These are phyloP conservation scores for Amanita pallidorosea DNA, from an alignment of 768 basidiomycete genomes.

Conservation along the genomic window DNA sequence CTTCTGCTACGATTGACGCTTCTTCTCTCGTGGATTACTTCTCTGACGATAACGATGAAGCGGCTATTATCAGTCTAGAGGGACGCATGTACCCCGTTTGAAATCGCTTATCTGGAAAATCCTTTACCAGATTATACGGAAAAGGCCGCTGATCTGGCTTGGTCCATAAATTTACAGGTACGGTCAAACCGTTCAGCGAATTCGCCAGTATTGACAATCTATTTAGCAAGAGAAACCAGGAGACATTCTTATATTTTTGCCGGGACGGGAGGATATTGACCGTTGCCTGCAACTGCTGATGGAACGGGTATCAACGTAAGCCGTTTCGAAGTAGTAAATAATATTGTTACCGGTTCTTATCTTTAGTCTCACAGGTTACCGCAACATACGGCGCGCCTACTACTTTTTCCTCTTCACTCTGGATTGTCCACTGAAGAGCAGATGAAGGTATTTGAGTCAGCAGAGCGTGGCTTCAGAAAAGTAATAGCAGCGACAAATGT, in stretches of 20 bases:
- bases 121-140: slow-evolving; percentile 73
- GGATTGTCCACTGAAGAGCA: slow-evolving; percentile 87
- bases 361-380: slow-evolving; percentile 28
- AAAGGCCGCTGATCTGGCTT: slow-evolving; percentile 73
- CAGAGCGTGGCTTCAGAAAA: slow-evolving; percentile 72
- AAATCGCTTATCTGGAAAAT: slow-evolving; percentile 78
- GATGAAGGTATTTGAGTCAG: slow-evolving; percentile 68
- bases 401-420: slow-evolving; percentile 76
- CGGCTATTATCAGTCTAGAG: slow-evolving; percentile 81
- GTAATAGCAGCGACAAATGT: slow-evolving; percentile 93
- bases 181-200: slow-evolving; percentile 5
- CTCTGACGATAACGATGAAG: slow-evolving; percentile 56
- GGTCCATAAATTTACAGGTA: slow-evolving; percentile 77
- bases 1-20: slow-evolving; percentile 95
- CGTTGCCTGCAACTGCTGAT: slow-evolving; percentile 70
- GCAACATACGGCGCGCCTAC: slow-evolving; percentile 42
- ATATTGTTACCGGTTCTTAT: slow-evolving; percentile 2
- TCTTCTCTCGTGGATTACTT: slow-evolving; percentile 86
- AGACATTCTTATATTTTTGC: slow-evolving; percentile 89
- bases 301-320: slow-evolving; percentile 66
- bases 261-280: slow-evolving; percentile 95
- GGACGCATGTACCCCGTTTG: slow-evolving; percentile 93
- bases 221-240: slow-evolving; percentile 59
- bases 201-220: slow-evolving; percentile 5
- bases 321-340: not conserved